phyloP scores from a whole-genome alignment of 805 yeast genomes.

The Candida ficus region DNA sequence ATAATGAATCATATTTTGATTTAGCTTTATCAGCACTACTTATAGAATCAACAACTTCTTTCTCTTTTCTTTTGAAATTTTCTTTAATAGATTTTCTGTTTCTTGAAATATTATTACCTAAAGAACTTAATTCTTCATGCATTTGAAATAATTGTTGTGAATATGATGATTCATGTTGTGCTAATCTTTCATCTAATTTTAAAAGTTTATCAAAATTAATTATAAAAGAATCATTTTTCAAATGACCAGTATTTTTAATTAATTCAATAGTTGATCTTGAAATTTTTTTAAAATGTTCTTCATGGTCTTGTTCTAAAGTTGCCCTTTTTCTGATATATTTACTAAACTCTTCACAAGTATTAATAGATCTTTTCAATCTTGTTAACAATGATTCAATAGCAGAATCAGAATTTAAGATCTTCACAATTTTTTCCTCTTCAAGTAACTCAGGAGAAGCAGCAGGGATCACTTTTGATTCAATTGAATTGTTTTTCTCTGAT shows the following conservation, averaged over 20 bases:
- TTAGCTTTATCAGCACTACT: conserved; percentile 85
- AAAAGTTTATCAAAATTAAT: conserved; percentile 62
- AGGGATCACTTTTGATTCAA: conserved; percentile 16
- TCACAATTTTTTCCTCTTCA: conserved; percentile 44
- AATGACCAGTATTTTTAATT: conserved; percentile 37
- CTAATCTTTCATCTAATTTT: conserved; percentile 71
- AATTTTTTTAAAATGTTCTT: conserved; percentile 66
- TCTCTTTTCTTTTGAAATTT: conserved; percentile 74
- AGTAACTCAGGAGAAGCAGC: conserved; percentile 32
- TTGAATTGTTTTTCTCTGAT: conserved; percentile 2
- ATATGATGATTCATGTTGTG: conserved; percentile 68
- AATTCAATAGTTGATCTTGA: conserved; percentile 49
- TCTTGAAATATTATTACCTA: conserved; percentile 64
- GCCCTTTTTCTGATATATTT: conserved; percentile 76
- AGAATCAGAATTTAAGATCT: conserved; percentile 60
- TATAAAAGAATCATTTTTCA: conserved; percentile 63
- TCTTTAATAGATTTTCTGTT: conserved; percentile 78
- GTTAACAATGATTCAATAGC: conserved; percentile 69
- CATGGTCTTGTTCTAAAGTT: conserved; percentile 71
- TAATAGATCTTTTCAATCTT: conserved; percentile 73
- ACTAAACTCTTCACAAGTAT: conserved; percentile 81
- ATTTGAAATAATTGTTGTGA: conserved; percentile 76
- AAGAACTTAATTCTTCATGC: conserved; percentile 76
- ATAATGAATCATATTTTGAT: conserved; percentile 65
- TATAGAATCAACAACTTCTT: conserved; percentile 79